These are phyloP conservation scores for Chamaecyparis obtusa DNA, from an alignment of 75 land plant species.

Conservation along the genomic window DNA sequence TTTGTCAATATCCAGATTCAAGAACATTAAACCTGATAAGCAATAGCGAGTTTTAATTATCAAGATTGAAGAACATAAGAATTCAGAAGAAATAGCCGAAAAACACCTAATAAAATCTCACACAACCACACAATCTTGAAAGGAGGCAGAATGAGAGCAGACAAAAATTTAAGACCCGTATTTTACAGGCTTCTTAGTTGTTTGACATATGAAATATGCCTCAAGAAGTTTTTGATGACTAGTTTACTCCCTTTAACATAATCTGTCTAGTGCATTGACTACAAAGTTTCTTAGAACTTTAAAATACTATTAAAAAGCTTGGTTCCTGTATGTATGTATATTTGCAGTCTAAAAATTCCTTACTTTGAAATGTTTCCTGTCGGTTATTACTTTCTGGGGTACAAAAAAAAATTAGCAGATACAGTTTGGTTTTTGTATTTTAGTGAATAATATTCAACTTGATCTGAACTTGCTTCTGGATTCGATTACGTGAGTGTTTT, in stretches of 20 bases:
- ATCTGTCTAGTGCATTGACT: neutral
- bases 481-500: no score
- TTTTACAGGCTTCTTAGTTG: neutral
- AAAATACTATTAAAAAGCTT: no score
- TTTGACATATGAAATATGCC: neutral
- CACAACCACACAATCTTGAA: neutral
- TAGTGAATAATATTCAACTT: neutral
- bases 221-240: neutral
- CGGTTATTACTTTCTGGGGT: no score
- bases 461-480: no score
- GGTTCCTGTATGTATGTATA: neutral
- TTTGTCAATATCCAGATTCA: neutral
- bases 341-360: neutral
- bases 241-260: neutral
- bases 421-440: neutral
- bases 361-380: neutral
- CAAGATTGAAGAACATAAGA: neutral
- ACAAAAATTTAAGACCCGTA: neutral
- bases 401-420: neutral
- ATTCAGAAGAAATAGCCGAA: neutral
- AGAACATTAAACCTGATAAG: no score
- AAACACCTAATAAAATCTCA: neutral
- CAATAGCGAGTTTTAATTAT: no score
- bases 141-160: neutral
- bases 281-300: no score